Evolutionary conservation across 2,329 filamentous ascomycete genomes (phyloP), one percentile per base, ranked within the genome.

Genomic region (Colletotrichum abscissum): DNA sequence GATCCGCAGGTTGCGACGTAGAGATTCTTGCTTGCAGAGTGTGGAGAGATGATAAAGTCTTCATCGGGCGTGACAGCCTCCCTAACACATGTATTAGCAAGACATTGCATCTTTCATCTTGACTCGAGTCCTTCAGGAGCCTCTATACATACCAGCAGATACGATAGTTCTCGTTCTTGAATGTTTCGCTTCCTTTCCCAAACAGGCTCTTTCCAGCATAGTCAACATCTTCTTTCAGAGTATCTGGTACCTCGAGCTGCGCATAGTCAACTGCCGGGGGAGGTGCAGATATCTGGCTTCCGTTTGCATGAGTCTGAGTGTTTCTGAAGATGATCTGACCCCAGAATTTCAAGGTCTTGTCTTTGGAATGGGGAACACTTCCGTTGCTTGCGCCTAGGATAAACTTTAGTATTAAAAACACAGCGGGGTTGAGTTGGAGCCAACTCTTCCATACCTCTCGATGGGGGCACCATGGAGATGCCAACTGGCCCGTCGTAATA

Each of bases 1-100:
- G 88, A 89, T 0, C 88, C 88, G 2, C 87, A 88, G 0, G 86
- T 86, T 0, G 88, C 88, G 4, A 91, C 76, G 74, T 86, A 89
- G 1, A 91, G 77, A 60, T 87, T 87, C 22, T 67, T 74, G n/a
- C 57, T 87, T 72, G 80, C 80, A 0, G 81, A 56, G 64, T 88
- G 82, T 0, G 86, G 86, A 4, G 85, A 85, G 70, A 90, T 85
- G 28, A 90, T 81, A 74, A 87, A 88, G 74, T 90, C 87, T 30
- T 82, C 81, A 74, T 80, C 84, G 26, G 86, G 85, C 5, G 86
- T 88, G 73, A 89, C 86, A 9, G 87, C 88, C 72, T 90, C 88
- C 88, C 88, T 89, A 52, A 26, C 30, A 3, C 19, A 26, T 22
- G 14, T 24, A 19, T 52, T 14, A 67, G 38, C 42, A 49, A 49